Percentiles rank a stretch among this genome's conserved stretches.
Evolutionary conservation across 2,329 filamentous ascomycete genomes (phyloP).

Genomic region (Sarocladiaceae sp.): DNA sequence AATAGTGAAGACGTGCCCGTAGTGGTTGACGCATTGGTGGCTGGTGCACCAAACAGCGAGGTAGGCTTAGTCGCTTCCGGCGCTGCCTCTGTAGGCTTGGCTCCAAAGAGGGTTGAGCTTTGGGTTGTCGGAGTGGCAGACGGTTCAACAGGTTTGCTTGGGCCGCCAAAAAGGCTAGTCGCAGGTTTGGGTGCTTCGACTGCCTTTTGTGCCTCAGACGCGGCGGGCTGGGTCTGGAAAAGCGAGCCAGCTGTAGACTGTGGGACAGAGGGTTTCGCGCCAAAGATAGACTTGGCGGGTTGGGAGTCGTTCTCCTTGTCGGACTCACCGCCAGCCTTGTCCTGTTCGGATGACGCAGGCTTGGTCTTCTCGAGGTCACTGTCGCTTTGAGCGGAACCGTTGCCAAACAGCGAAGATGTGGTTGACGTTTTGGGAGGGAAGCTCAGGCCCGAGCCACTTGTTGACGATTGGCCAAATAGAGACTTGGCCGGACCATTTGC

Average conservation of each 20-base stretch:
- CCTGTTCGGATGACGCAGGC: constrained; percentile 19
- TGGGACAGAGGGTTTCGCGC: constrained; percentile 17
- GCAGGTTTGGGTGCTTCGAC: constrained; percentile 22
- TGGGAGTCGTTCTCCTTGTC: constrained; percentile 41
- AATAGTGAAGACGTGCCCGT: constrained; percentile 15
- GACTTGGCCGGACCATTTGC: constrained; percentile 20
- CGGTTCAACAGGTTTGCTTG: constrained; percentile 26
- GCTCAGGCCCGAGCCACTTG: constrained; percentile 22
- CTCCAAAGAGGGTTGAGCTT: constrained; percentile 29
- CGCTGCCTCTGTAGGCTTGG: constrained; percentile 23
- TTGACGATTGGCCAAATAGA: constrained; percentile 24
- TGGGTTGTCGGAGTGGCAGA: constrained; percentile 20
- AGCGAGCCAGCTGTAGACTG: constrained; percentile 26
- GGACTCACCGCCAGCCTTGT: constrained; percentile 34
- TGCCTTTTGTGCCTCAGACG: constrained; percentile 22
- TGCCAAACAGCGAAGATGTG: not conserved
- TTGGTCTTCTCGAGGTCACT: constrained; percentile 22
- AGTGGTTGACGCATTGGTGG: not conserved
- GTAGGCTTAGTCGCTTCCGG: constrained; percentile 24
- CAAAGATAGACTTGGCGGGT: constrained; percentile 25
- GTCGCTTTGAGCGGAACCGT: constrained; percentile 20
- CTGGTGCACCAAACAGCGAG: constrained; percentile 13
- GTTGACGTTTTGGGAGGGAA: constrained; percentile 32
- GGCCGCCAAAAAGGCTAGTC: constrained; percentile 34
- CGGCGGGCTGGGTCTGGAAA: constrained; percentile 27